phyloP scores from a whole-genome alignment of 2,329 filamentous ascomycete genomes.

The Diaporthe caulivora region DNA sequence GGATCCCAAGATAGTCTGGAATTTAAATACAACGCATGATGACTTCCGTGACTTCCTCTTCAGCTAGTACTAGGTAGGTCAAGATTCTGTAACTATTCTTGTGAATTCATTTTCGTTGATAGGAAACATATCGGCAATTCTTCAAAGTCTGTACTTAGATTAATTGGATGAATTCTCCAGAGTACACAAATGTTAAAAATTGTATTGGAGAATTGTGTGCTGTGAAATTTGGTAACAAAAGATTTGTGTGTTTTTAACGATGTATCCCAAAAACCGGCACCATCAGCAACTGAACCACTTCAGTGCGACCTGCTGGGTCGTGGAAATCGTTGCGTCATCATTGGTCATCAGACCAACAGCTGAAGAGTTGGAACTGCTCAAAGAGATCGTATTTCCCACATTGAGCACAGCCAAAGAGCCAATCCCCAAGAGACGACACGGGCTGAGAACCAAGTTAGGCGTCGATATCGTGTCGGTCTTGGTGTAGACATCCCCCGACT shows the following conservation, averaged over 20 bases:
- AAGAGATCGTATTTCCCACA: constrained; percentile 30
- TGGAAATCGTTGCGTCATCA: constrained; percentile 38
- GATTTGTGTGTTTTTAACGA: too few species aligned
- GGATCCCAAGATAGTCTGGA: too few species aligned
- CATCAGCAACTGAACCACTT: constrained; percentile 23
- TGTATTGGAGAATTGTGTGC: not conserved
- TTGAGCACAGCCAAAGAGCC: constrained; percentile 44
- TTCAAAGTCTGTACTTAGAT: too few species aligned
- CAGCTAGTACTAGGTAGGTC: too few species aligned
- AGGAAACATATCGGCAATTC: too few species aligned
- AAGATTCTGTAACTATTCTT: too few species aligned
- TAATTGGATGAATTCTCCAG: too few species aligned
- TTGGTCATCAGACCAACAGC: constrained; percentile 37
- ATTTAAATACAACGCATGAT: too few species aligned
- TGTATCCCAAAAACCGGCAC: not conserved
- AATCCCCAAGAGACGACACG: constrained; percentile 28
- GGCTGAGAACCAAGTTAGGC: constrained; percentile 24
- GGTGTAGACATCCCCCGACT: constrained; percentile 29
- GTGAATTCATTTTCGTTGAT: too few species aligned
- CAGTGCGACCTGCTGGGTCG: constrained; percentile 37
- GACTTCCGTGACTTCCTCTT: too few species aligned
- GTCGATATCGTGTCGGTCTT: constrained; percentile 33
- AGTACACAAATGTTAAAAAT: not conserved
- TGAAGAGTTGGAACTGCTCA: constrained; percentile 31
- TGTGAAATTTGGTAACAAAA: not conserved